These are phyloP conservation scores for Lepidium didymum DNA, from an alignment of 345 rosid genomes.

Conservation along the genomic window DNA sequence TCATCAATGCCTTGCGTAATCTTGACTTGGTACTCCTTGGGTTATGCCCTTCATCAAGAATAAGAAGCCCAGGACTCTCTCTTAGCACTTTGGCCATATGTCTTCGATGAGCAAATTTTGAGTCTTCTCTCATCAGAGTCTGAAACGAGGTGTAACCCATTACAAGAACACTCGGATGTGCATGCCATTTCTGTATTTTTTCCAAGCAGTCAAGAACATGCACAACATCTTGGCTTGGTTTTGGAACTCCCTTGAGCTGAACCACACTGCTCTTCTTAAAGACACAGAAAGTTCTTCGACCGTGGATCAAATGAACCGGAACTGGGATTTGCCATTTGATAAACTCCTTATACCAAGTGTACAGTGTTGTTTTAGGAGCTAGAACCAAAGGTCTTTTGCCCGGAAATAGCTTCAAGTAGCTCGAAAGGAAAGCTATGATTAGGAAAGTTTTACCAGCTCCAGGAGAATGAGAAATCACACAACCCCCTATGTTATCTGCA, in stretches of 20 bases:
- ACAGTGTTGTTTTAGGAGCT: slow-evolving; percentile 93
- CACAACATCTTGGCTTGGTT: slow-evolving; percentile 77
- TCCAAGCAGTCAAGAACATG: slow-evolving; percentile 92
- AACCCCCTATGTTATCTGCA: slow-evolving; percentile 63
- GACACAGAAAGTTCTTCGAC: slow-evolving; percentile 62
- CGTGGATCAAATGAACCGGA: slow-evolving; percentile 86
- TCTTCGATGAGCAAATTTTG: slow-evolving; percentile 69
- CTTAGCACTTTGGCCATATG: slow-evolving; percentile 87
- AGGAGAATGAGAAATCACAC: slow-evolving; percentile 90
- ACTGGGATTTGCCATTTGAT: slow-evolving; percentile 88
- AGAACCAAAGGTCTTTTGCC: slow-evolving; percentile 80
- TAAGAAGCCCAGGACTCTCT: slow-evolving; percentile 78
- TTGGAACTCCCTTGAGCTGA: slow-evolving; percentile 44
- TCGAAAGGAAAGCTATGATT: slow-evolving; percentile 80
- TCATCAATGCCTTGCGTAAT: slow-evolving; percentile 87
- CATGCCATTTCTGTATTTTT: slow-evolving; percentile 93
- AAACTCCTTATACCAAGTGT: slow-evolving; percentile 96
- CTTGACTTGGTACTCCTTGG: slow-evolving; percentile 95
- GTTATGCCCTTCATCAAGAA: slow-evolving; percentile 97
- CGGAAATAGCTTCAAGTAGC: slow-evolving; percentile 89
- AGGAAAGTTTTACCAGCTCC: slow-evolving; percentile 96
- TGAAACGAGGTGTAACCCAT: slow-evolving; percentile 96
- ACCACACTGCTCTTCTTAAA: slow-evolving; percentile 33
- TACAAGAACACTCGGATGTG: slow-evolving; percentile 77
- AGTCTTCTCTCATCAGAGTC: slow-evolving; percentile 84